Percentiles rank a stretch among this genome's conserved stretches.
These are phyloP conservation scores for Ceriops decandra DNA, from an alignment of 345 rosid species.

Conservation along the genomic window DNA sequence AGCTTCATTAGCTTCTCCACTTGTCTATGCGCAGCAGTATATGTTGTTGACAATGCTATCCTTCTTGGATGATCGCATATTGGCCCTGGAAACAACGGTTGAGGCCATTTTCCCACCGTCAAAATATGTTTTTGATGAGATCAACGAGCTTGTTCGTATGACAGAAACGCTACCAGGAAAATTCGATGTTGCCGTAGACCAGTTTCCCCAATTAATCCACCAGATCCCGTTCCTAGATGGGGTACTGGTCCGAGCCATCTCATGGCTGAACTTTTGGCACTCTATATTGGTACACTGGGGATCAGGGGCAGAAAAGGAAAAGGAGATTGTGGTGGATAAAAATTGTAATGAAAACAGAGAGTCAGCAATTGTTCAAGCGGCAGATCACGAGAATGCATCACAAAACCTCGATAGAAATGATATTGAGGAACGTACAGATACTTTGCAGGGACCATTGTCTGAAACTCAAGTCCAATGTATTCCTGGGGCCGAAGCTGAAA, in stretches of 20 bases:
- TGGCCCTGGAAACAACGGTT: constrained; percentile 32
- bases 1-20: constrained; percentile 17
- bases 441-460: neutral
- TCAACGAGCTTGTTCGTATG: constrained; percentile 31
- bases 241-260: constrained; percentile 28
- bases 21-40: constrained; percentile 27
- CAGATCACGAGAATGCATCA: constrained; percentile 7
- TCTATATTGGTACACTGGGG: constrained; percentile 29
- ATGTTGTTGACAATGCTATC: constrained; percentile 37
- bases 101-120: constrained; percentile 56
- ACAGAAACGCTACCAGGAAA: constrained; percentile 51
- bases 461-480: no score
- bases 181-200: constrained; percentile 32
- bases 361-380: constrained; percentile 15
- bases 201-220: constrained; percentile 27
- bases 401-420: neutral
- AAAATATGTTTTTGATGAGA: constrained; percentile 34
- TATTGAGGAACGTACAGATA: neutral
- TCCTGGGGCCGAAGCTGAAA: neutral
- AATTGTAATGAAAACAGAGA: constrained; percentile 23
- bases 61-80: constrained; percentile 41
- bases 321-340: constrained; percentile 45
- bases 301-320: constrained; percentile 35
- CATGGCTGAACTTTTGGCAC: constrained; percentile 39
- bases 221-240: constrained; percentile 32